A percentile compares a stretch with the other conserved stretches of the same genome.
Evolutionary conservation across 2,329 filamentous ascomycete species (phyloP).

Genomic region (Pseudocercospora crystallina): DNA sequence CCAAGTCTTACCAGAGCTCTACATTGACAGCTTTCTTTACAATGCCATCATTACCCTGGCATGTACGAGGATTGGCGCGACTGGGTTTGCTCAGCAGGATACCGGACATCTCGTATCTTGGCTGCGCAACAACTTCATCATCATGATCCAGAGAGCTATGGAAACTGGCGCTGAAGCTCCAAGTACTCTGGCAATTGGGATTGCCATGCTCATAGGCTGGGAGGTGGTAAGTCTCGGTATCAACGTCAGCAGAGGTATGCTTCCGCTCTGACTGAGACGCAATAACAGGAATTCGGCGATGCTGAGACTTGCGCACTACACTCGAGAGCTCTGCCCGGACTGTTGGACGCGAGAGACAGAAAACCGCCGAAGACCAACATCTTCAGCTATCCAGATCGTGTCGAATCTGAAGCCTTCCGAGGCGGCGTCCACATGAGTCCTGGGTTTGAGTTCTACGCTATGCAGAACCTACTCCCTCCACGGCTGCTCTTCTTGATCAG

Average conservation of each 20-base stretch:
- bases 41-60: conserved; percentile 6
- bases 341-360: background rate
- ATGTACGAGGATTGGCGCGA: conserved; percentile 2
- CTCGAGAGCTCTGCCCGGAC: background rate
- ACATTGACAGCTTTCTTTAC: conserved; percentile 3
- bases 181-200: conserved; percentile 1
- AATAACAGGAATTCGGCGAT: conserved; percentile 2
- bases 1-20: background rate
- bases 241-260: background rate
- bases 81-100: background rate
- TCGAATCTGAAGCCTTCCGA: background rate
- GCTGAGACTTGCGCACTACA: conserved; percentile 1
- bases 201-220: conserved; percentile 3
- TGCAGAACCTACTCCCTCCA: conserved; percentile 1
- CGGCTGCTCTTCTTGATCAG: conserved; percentile 1
- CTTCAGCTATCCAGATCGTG: conserved; percentile 1
- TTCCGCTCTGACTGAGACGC: too few species aligned
- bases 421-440: background rate
- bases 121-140: conserved; percentile 5
- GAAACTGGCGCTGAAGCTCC: background rate
- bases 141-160: conserved; percentile 3
- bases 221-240: conserved; percentile 1
- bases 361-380: background rate
- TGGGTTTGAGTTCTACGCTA: conserved; percentile 1
- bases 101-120: background rate